Percentiles rank a stretch among this genome's conserved stretches.
phyloP scores from a whole-genome alignment of 202 grass and related monocot species.

The Bolboschoenoplectus hybrid region DNA sequence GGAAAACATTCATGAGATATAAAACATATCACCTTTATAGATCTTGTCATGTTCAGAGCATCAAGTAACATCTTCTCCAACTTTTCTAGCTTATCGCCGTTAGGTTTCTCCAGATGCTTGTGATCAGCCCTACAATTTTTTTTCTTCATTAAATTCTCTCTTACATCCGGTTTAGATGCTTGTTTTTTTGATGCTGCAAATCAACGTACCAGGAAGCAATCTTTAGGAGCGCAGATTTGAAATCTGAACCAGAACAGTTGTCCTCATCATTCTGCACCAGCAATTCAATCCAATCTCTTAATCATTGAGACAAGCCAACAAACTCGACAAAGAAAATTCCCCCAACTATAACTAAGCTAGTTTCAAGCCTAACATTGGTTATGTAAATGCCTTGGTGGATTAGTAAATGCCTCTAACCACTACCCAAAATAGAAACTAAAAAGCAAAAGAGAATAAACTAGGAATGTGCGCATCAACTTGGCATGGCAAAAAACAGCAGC shows the following conservation, averaged over 20 bases:
- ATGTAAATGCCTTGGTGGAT: too few relatives aligned
- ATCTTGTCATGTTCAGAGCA: constrained; percentile 45
- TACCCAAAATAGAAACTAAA: too few relatives aligned
- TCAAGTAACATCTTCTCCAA: constrained; percentile 55
- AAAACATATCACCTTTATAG: background rate
- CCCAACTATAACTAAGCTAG: too few relatives aligned
- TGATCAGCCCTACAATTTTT: constrained; percentile 44
- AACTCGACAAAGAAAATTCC: too few relatives aligned
- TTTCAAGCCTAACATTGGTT: too few relatives aligned
- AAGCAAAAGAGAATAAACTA: too few relatives aligned
- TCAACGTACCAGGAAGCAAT: constrained; percentile 14
- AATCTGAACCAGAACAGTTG: constrained; percentile 1
- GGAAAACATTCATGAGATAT: background rate
- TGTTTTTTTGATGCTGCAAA: background rate
- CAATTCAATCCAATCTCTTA: background rate
- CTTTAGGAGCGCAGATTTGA: background rate
- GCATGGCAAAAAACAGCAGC: too few relatives aligned
- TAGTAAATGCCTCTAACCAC: too few relatives aligned
- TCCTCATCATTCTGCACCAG: constrained; percentile 1
- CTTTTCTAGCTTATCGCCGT: constrained; percentile 51
- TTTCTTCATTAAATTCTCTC: background rate
- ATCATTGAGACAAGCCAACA: too few relatives aligned
- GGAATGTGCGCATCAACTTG: too few relatives aligned
- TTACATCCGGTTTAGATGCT: too few relatives aligned
- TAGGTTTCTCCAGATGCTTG: constrained; percentile 42